phyloP scores from a whole-genome alignment of 2,329 filamentous ascomycete species.

The Xylariaceae sp. region DNA sequence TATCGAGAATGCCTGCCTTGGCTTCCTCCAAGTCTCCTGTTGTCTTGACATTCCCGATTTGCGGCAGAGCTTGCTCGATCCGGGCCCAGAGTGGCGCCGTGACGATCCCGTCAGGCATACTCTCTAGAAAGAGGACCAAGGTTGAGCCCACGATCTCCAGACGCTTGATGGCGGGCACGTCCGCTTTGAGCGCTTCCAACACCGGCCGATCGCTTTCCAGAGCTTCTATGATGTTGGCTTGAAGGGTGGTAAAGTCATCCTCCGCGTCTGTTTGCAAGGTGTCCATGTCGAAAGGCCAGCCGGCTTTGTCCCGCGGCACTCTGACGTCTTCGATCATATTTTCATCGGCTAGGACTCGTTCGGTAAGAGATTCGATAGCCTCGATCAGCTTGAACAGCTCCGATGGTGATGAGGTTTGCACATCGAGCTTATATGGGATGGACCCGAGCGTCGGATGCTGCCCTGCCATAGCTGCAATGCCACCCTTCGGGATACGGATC shows the following conservation, averaged over 20 bases:
- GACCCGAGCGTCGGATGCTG: constrained; percentile 33
- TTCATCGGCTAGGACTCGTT: constrained; percentile 54
- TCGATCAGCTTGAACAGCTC: constrained; percentile 89
- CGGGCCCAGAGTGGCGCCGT: constrained; percentile 63
- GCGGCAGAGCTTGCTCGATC: constrained; percentile 53
- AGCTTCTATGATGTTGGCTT: constrained; percentile 50
- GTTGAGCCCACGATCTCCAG: constrained; percentile 69
- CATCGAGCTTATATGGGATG: constrained; percentile 51
- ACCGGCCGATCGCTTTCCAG: constrained; percentile 66
- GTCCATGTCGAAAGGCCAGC: constrained; percentile 52
- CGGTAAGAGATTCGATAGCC: constrained; percentile 56
- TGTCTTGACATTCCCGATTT: constrained; percentile 27
- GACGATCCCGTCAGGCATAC: constrained; percentile 74
- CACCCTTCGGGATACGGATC: constrained; percentile 74
- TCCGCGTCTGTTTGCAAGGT: constrained; percentile 25
- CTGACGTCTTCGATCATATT: constrained; percentile 53
- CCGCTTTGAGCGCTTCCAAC: constrained; percentile 54
- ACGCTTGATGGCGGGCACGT: constrained; percentile 59
- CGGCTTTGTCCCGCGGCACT: constrained; percentile 46
- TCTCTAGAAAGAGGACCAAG: constrained; percentile 67
- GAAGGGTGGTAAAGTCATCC: constrained; percentile 25
- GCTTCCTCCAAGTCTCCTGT: constrained; percentile 34
- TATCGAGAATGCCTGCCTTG: constrained; percentile 60
- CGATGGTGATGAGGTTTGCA: constrained; percentile 75
- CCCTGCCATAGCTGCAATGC: constrained; percentile 54